Evolutionary conservation across 192 early-diverging fungal genomes (phyloP), one percentile per base, ranked within the genome.

Genomic region (Jimgerdemannia flammicorona): DNA sequence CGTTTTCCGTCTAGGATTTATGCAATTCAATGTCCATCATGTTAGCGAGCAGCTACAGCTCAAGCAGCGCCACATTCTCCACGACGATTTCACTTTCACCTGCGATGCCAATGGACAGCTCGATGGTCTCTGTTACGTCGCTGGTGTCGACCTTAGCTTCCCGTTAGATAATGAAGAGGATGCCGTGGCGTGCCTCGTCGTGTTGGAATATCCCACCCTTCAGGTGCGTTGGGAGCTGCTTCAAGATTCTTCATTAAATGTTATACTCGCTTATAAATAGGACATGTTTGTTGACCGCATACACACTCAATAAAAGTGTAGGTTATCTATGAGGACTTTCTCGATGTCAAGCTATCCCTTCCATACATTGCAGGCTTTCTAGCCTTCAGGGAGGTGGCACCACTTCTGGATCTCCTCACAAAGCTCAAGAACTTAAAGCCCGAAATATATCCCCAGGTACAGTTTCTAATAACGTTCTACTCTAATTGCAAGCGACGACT

Each of bases 281-380:
- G 29, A 0, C 29, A 29, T 66, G 40, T 41, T 64, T 78, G 17
- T 7, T 75, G 43, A 17, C n/a, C 68, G 1, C 73, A 29, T 29
- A 29, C 29, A 29, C 29, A 29, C 1, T 29, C 29, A 29, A 29
- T 44, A 3, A 4, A 63, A 54, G 3, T 19, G 20, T 44, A 89
- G 79, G 76, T 92, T 2, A 79, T 97, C n/a, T 91, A 97, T 80
- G 73, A 83, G 65, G 78, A 86, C n/a, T 84, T 81, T 43, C 68
- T 84, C 17, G 75, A 83, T 19, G 91, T 94, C 4, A 79, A 80
- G 20, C 81, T 99, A 19, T 78, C 78, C 1, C 74, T 90, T 41
- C 97, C 97, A 0, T 99, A 99, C 77, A 91, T 94, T 65, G 84
- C 96, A 2, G 93, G 93, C 2, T 99, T 90, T 80, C 87, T 99